These are phyloP conservation scores for Alternaria atra DNA, from an alignment of 2,329 filamentous ascomycete species.

Conservation along the genomic window DNA sequence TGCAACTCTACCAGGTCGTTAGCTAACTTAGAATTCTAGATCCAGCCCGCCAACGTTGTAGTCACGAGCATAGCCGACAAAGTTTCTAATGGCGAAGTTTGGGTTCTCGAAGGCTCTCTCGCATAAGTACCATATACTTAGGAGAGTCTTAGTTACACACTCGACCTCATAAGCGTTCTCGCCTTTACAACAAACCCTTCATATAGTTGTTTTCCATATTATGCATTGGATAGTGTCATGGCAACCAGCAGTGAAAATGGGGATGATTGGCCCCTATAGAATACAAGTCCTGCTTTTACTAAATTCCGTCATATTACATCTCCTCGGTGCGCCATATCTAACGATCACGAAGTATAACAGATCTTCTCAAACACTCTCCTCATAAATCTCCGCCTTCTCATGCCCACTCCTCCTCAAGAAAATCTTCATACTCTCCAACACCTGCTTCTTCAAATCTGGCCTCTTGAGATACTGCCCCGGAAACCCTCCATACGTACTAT, in stretches of 20 bases:
- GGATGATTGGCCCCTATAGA: neutral
- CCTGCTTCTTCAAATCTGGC: conserved; percentile 66
- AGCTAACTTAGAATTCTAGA: conserved; percentile 54
- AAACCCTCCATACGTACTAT: conserved; percentile 74
- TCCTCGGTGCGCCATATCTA: neutral
- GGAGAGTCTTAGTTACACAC: accelerated
- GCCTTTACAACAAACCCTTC: too few relatives aligned
- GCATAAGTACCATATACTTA: conserved; percentile 35
- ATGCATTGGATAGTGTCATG: neutral
- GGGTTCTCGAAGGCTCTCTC: conserved; percentile 73
- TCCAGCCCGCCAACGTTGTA: conserved; percentile 82
- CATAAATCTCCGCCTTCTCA: conserved; percentile 52
- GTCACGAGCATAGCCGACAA: conserved; percentile 77
- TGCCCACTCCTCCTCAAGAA: conserved; percentile 66
- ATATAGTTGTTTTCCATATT: neutral
- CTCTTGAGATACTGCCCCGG: conserved; percentile 68
- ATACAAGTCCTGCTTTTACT: neutral
- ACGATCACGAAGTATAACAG: neutral
- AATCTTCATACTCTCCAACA: conserved; percentile 80
- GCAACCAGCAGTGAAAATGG: neutral
- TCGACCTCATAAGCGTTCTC: neutral
- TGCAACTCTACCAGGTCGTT: neutral
- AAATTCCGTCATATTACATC: neutral
- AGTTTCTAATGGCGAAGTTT: conserved; percentile 89
- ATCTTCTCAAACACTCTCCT: conserved; percentile 26